These are phyloP conservation scores for Boletus insuetus DNA, from an alignment of 768 basidiomycete species.

Conservation along the genomic window DNA sequence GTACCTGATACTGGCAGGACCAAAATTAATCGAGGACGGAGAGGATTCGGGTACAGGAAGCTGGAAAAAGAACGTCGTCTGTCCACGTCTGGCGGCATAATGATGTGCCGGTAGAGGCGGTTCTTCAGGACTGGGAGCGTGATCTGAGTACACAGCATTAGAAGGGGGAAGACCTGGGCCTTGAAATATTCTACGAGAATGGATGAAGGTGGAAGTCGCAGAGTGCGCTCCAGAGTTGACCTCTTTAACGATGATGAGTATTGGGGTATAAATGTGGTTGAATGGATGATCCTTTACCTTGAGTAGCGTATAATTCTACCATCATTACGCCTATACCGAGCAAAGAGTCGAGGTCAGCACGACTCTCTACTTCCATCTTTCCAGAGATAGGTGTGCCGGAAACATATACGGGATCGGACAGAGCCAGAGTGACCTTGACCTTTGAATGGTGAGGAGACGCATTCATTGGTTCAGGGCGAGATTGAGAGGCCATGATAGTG, in stretches of 20 bases:
- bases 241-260: constrained; percentile 42
- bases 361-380: constrained; percentile 78
- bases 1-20: constrained; percentile 65
- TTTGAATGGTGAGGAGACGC: constrained; percentile 76
- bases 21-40: constrained; percentile 72
- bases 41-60: constrained; percentile 65
- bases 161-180: constrained; percentile 81
- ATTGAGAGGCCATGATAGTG: constrained; percentile 30
- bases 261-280: not conserved
- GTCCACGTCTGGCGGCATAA: constrained; percentile 70
- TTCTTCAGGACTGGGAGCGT: constrained; percentile 48
- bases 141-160: constrained; percentile 70
- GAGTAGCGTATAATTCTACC: constrained; percentile 72
- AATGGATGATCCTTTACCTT: constrained; percentile 43
- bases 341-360: constrained; percentile 58
- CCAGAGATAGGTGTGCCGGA: constrained; percentile 68
- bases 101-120: constrained; percentile 62
- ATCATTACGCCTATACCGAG: constrained; percentile 74
- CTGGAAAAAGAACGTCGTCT: constrained; percentile 78
- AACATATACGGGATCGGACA: constrained; percentile 59
- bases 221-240: constrained; percentile 76
- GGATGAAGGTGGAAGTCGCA: constrained; percentile 75
- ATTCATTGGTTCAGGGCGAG: constrained; percentile 69
- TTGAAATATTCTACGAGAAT: constrained; percentile 70
- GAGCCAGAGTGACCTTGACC: constrained; percentile 62